Conservation (phyloP, 2,329 filamentous ascomycete species). For the Alternaria ethzedia region DNA sequence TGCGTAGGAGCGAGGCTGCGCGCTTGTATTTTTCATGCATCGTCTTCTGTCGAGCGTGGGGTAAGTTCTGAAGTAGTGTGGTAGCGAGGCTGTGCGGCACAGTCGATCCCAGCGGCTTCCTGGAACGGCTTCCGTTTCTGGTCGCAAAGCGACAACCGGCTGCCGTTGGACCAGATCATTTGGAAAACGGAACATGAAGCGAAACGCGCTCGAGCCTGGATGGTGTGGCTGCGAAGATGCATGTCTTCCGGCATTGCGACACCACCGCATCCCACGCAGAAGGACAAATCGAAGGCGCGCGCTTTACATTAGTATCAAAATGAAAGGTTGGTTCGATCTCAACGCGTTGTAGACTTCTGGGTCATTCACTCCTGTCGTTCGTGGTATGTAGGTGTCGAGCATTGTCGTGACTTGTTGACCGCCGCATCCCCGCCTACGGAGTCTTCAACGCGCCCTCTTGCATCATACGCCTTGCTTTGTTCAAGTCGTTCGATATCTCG, state of each 20-base stretch:
- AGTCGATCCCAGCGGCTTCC: not conserved
- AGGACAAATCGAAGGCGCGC: too few relatives aligned
- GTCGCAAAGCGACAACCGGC: not conserved
- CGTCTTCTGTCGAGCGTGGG: not conserved
- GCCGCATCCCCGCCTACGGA: not conserved
- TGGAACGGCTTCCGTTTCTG: not conserved
- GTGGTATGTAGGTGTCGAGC: too few relatives aligned
- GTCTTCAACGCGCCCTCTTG: not conserved
- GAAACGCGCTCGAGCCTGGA: not conserved
- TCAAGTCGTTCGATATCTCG: conserved; percentile 43
- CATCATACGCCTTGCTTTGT: conserved; percentile 23
- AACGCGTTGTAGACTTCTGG: too few relatives aligned
- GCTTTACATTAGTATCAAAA: too few relatives aligned
- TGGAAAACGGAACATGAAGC: not conserved
- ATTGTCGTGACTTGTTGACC: too few relatives aligned
- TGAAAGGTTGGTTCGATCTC: too few relatives aligned
- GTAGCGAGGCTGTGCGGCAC: conserved; percentile 3
- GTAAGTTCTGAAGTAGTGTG: not conserved
- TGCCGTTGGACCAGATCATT: not conserved
- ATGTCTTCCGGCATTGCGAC: too few relatives aligned
- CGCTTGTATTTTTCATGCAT: not conserved
- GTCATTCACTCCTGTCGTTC: too few relatives aligned
- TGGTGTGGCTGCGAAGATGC: not conserved
- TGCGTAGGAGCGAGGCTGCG: not conserved
- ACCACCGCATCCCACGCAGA: too few relatives aligned